Conservation (phyloP, 371 early-diverging fungal species). For the Parasitella parasitica region DNA sequence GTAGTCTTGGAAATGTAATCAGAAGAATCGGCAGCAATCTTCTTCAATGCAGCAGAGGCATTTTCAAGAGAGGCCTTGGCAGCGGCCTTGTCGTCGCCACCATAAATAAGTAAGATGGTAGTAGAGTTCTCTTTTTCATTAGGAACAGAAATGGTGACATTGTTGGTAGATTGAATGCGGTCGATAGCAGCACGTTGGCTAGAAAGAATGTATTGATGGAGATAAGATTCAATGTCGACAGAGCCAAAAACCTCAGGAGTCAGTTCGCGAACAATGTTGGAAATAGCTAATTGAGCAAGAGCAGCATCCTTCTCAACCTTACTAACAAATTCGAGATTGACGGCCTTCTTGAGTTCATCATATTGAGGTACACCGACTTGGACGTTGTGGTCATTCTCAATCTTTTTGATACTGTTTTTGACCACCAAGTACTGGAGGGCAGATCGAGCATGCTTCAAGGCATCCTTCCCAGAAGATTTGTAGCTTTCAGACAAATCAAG, state of each 20-base stretch:
- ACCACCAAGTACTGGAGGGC: constrained; percentile 64
- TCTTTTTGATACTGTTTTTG: constrained; percentile 59
- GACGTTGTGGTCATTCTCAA: constrained; percentile 65
- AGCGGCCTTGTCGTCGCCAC: constrained; percentile 55
- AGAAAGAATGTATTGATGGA: constrained; percentile 80
- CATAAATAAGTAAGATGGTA: constrained; percentile 74
- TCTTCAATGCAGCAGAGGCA: constrained; percentile 68
- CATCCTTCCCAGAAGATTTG: constrained; percentile 39
- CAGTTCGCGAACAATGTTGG: constrained; percentile 32
- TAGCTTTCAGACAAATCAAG: constrained; percentile 57
- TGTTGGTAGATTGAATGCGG: constrained; percentile 62
- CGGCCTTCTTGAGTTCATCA: constrained; percentile 26
- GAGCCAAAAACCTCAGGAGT: constrained; percentile 64
- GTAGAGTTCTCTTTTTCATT: constrained; percentile 58
- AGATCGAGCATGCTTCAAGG: constrained; percentile 56
- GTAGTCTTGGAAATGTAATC: constrained; percentile 68
- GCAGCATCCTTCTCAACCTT: constrained; percentile 54
- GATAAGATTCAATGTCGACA: constrained; percentile 75
- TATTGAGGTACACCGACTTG: constrained; percentile 53
- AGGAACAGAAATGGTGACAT: constrained; percentile 76
- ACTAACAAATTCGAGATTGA: constrained; percentile 64
- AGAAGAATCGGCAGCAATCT: constrained; percentile 60
- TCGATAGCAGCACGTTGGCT: constrained; percentile 78
- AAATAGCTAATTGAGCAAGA: constrained; percentile 52
- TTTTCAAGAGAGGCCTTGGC: constrained; percentile 63